phyloP scores from a whole-genome alignment of 2,329 filamentous ascomycete genomes.

The Arthrobotrys pseudoclavata region DNA sequence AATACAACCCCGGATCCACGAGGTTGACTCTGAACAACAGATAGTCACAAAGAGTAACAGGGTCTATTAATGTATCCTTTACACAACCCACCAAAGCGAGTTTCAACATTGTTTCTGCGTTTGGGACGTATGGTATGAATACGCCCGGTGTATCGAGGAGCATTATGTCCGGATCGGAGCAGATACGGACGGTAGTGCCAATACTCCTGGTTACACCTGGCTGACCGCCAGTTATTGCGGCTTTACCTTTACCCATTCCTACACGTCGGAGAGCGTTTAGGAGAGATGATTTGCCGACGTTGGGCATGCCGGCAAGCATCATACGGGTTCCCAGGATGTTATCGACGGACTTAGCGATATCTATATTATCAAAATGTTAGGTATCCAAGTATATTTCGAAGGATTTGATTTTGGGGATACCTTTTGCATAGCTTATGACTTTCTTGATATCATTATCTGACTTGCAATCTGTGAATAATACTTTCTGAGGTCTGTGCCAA shows the following conservation, averaged over 20 bases:
- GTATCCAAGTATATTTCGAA: background rate
- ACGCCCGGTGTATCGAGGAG: slow-evolving; percentile 94
- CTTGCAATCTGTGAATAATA: slow-evolving; percentile 71
- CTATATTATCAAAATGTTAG: slow-evolving; percentile 38
- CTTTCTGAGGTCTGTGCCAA: slow-evolving; percentile 71
- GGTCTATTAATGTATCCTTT: slow-evolving; percentile 85
- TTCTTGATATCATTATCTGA: slow-evolving; percentile 68
- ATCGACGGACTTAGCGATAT: slow-evolving; percentile 65
- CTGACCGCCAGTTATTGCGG: slow-evolving; percentile 84
- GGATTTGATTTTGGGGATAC: slow-evolving; percentile 33
- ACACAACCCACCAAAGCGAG: slow-evolving; percentile 91
- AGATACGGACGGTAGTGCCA: slow-evolving; percentile 83
- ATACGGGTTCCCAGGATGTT: slow-evolving; percentile 85
- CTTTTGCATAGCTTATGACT: slow-evolving; percentile 64
- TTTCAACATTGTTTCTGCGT: slow-evolving; percentile 91
- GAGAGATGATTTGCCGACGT: slow-evolving; percentile 95
- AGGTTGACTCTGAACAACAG: slow-evolving; percentile 86
- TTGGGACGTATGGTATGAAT: slow-evolving; percentile 89
- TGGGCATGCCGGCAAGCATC: slow-evolving; percentile 96
- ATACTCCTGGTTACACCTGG: slow-evolving; percentile 92
- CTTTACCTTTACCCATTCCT: slow-evolving; percentile 78
- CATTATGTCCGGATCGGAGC: slow-evolving; percentile 76
- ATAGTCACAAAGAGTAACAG: slow-evolving; percentile 87
- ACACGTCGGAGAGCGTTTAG: slow-evolving; percentile 83
- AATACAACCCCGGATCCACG: slow-evolving; percentile 74